A percentile compares a stretch with the other conserved stretches of the same genome.
Evolutionary conservation across 2,329 filamentous ascomycete species (phyloP).

Genomic region (Pseudocercospora musae): DNA sequence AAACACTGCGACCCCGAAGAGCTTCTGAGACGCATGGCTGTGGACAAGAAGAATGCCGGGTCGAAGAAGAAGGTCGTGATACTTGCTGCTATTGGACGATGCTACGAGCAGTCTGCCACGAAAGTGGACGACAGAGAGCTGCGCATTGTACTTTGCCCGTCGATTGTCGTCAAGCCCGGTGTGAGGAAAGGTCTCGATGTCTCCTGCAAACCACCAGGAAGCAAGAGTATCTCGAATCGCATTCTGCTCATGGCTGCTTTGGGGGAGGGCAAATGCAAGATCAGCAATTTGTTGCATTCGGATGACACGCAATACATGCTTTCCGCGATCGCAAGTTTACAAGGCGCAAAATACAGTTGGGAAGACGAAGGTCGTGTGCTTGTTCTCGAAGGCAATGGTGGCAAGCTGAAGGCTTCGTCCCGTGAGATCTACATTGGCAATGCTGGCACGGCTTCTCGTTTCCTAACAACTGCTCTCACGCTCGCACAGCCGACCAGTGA

Average conservation of each 20-base stretch:
- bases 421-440: constrained; percentile 89
- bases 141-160: constrained; percentile 75
- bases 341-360: constrained; percentile 87
- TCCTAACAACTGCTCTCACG: constrained; percentile 86
- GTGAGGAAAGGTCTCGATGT: constrained; percentile 64
- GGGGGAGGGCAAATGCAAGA: constrained; percentile 77
- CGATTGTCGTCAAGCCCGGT: constrained; percentile 69
- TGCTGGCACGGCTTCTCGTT: constrained; percentile 91
- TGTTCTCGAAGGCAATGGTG: constrained; percentile 87
- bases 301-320: constrained; percentile 98
- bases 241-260: constrained; percentile 92
- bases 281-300: constrained; percentile 90
- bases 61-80: constrained; percentile 94
- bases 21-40: constrained; percentile 86
- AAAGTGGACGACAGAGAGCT: constrained; percentile 85
- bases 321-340: constrained; percentile 78
- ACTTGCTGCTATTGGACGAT: constrained; percentile 83
- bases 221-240: constrained; percentile 96
- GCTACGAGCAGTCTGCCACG: constrained; percentile 76
- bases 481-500: constrained; percentile 66
- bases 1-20: constrained; percentile 85
- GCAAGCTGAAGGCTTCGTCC: constrained; percentile 70
- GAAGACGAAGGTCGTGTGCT: constrained; percentile 91
- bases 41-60: constrained; percentile 98
- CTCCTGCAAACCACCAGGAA: constrained; percentile 83